Base-by-base conservation (phyloP, 2,329 filamentous ascomycete species). In the Trichoderma guizhouense region DNA sequence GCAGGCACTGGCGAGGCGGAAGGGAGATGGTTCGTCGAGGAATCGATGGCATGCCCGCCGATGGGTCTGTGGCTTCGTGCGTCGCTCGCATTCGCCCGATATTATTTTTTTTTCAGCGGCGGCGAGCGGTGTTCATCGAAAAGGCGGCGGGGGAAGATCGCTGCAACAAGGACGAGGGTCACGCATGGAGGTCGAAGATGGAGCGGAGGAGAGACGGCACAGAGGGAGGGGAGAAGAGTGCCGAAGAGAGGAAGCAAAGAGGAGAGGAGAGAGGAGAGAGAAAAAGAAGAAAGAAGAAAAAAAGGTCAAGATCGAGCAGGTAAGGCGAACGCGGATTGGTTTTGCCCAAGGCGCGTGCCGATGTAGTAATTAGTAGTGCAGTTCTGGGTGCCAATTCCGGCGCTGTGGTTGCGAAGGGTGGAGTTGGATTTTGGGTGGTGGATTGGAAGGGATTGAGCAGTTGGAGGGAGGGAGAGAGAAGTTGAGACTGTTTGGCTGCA, bases 21-120 rank as follows among this genome's bases (percentile, higher is more conserved):
- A 71, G 71, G 53, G 51, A 64, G 62, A 57, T 66, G 28, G 58
- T 58, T 61, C 67, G 71, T 69, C 57, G 68, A 60, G 39, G 58
- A 70, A 61, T 71, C 64, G 69, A 68, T 73, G 65, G 73, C 74
- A 75, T 75, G 72, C 65, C 74, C 72, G 71, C 68, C 61, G 58
- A 69, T 64, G 68, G 62, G 51, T 72, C 53, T 51, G 24, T 71
- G n/a, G 64, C 72, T 53, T 72, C 64, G 66, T 70, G 65, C 53
- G 24, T 58, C 26, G 73, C 66, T 72, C 71, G 74, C 72, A 75
- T 73, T 68, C 72, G 69, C 57, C 55, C 60, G 68, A 71, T 62
- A 26, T 47, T 39, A 15, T 43, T 43, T 43, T 43, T n/a, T 43
- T 5, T 36, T 36, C 34, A 36, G 34, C 60, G 71, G 55, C 30